phyloP scores from a whole-genome alignment of 2,329 filamentous ascomycete genomes.

The Arthrobotrys iridis region DNA sequence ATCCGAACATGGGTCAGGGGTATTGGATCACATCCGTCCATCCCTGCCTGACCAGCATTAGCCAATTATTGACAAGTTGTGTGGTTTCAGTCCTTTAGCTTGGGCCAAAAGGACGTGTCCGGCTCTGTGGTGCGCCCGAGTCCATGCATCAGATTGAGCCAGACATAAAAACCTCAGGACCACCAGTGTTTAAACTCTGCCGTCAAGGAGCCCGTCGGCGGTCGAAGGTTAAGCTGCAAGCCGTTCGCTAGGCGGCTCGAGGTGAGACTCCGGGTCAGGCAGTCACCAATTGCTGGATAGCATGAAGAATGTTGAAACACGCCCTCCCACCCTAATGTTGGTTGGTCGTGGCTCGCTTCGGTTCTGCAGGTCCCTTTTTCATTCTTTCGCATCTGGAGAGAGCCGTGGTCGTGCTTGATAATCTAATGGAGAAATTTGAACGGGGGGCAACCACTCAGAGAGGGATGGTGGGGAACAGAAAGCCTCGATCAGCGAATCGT shows the following conservation, averaged over 20 bases:
- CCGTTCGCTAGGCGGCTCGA: slow-evolving; percentile 53
- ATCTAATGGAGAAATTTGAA: slow-evolving; percentile 52
- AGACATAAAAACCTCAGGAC: slow-evolving; percentile 47
- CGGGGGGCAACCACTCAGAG: slow-evolving; percentile 40
- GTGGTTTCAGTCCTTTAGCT: slow-evolving; percentile 51
- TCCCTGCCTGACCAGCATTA: slow-evolving; percentile 51
- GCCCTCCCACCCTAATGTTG: slow-evolving; percentile 47
- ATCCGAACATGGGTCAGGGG: slow-evolving; percentile 54
- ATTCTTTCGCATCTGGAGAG: slow-evolving; percentile 10
- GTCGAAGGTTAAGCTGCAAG: slow-evolving; percentile 34
- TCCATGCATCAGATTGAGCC: slow-evolving; percentile 42
- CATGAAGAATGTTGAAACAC: slow-evolving; percentile 53
- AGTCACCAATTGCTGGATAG: slow-evolving; percentile 48
- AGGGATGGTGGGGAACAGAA: slow-evolving; percentile 52
- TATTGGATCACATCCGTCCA: slow-evolving; percentile 48
- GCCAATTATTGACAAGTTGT: slow-evolving; percentile 46
- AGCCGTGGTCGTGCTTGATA: slow-evolving; percentile 44
- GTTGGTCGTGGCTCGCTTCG: slow-evolving; percentile 38
- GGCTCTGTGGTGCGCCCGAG: slow-evolving; percentile 52
- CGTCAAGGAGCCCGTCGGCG: slow-evolving; percentile 32
- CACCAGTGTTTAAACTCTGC: slow-evolving; percentile 39
- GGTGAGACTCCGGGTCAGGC: slow-evolving; percentile 47
- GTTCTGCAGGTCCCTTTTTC: slow-evolving; percentile 52
- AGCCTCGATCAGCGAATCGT: slow-evolving; percentile 51
- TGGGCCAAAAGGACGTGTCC: slow-evolving; percentile 48